Evolutionary conservation across 257 asterid genomes (phyloP), one percentile per base, ranked within the genome.

Genomic region (Jacaranda copaia): DNA sequence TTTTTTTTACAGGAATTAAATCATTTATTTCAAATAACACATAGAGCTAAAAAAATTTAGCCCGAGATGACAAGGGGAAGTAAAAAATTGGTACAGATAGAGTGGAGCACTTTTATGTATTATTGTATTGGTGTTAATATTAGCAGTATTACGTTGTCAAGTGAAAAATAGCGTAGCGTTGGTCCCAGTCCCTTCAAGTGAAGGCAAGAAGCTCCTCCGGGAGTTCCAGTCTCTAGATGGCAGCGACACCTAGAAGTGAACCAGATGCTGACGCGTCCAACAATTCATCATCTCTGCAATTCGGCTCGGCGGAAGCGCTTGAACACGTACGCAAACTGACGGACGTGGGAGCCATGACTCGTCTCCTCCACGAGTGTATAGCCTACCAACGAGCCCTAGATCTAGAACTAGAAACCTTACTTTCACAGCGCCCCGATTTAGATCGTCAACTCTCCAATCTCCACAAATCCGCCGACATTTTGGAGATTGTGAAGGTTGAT

Each of bases 281-380:
- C 53, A 80, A 75, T 70, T 66, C 82, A 1, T 73, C 85, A 4
- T 60, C 86, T 4, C 72, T 87, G 58, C 80, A 86, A 70, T 93
- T 90, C 81, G 98, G 96, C 52, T 84, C 90, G 11, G 76, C 86
- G 19, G 92, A 88, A 53, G 93, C 96, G 8, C 78, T 92, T 20
- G 87, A 87, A n/a, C 85, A 84, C 59, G 91, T 90, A 43, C 90
- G 88, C 25, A 87, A 85, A 51, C 93, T 94, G 56, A 92, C 98
- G 4, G 98, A 91, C 68, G 98, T 92, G 0, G 98, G 98, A 42
- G 90, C 93, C 57, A 87, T 91, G 96, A 92, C 98, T 15, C 90
- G 97, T 49, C 93, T 89, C 81, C 96, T 94, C 81, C 96, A 95
- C 25, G 94, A 93, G 75, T 92, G 97, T 93, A 91, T 91, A 4